These are phyloP conservation scores for Cylindrotheca fusiformis DNA, from an alignment of 108 stramenopile genomes.

Conservation along the genomic window DNA sequence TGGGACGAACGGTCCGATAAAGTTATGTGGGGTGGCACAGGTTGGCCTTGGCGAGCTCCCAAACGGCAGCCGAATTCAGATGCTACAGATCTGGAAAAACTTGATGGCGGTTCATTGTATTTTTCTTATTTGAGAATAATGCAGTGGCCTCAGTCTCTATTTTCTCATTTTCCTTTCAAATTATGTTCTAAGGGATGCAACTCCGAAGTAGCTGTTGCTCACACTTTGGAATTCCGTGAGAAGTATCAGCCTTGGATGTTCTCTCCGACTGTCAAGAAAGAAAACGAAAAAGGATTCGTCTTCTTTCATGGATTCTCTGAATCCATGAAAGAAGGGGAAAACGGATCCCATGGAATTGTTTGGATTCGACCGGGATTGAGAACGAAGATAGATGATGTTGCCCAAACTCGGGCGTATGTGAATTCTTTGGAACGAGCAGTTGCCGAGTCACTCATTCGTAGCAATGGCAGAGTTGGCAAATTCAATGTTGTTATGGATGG, in stretches of 20 bases:
- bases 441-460: constrained; percentile 40
- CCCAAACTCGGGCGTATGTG: constrained; percentile 44
- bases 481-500: constrained; percentile 73
- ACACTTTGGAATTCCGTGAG: constrained; percentile 72
- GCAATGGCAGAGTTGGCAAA: constrained; percentile 58
- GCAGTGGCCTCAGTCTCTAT: constrained; percentile 41
- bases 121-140: constrained; percentile 37
- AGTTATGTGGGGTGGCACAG: constrained; percentile 32
- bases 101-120: constrained; percentile 24
- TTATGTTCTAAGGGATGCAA: constrained; percentile 53
- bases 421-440: constrained; percentile 57
- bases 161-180: constrained; percentile 57
- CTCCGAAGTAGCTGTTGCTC: constrained; percentile 49
- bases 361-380: constrained; percentile 54
- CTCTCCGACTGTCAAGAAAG: constrained; percentile 39
- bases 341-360: constrained; percentile 49
- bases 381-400: constrained; percentile 25
- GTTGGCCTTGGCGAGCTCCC: neutral
- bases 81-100: constrained; percentile 12
- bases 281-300: constrained; percentile 56
- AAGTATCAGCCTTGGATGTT: constrained; percentile 68
- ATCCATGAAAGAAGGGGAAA: constrained; percentile 7
- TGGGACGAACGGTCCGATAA: constrained; percentile 15
- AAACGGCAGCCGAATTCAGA: neutral
- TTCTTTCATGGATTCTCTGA: constrained; percentile 59